Percentiles rank a stretch among this genome's conserved stretches.
These are phyloP conservation scores for Hymenoscyphus repandus DNA, from an alignment of 2,329 filamentous ascomycete species.

Conservation along the genomic window DNA sequence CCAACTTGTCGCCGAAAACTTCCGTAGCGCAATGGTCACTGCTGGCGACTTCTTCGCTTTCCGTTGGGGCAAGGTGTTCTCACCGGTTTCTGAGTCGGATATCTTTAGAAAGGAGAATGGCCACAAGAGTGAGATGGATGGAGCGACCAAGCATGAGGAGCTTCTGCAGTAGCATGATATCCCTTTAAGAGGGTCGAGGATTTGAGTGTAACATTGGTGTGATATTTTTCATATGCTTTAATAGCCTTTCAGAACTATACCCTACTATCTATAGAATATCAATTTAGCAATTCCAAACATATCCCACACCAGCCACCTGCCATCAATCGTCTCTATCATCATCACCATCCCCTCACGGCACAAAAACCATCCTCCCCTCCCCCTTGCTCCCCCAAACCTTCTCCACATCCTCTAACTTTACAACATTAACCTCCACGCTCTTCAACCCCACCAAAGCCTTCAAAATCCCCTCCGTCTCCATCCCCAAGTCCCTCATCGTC, in stretches of 20 bases:
- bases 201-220: not conserved
- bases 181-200: not conserved
- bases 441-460: too few species aligned
- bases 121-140: conserved; percentile 18
- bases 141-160: conserved; percentile 17
- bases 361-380: too few species aligned
- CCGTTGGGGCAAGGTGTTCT: conserved; percentile 28
- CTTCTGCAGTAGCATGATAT: conserved; percentile 5
- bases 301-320: too few species aligned
- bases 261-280: not conserved
- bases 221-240: not conserved
- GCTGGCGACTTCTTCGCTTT: conserved; percentile 22
- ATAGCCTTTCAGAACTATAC: not conserved
- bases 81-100: conserved; percentile 25
- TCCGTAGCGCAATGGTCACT: conserved; percentile 31
- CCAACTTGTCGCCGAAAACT: conserved; percentile 57
- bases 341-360: too few species aligned
- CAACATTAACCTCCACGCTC: not conserved
- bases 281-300: too few species aligned
- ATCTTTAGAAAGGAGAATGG: conserved; percentile 26
- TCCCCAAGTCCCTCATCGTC: too few species aligned
- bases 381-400: too few species aligned
- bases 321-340: too few species aligned
- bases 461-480: too few species aligned
- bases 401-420: too few species aligned